phyloP scores from a whole-genome alignment of 192 early-diverging fungal genomes.

The Linderina pennispora region DNA sequence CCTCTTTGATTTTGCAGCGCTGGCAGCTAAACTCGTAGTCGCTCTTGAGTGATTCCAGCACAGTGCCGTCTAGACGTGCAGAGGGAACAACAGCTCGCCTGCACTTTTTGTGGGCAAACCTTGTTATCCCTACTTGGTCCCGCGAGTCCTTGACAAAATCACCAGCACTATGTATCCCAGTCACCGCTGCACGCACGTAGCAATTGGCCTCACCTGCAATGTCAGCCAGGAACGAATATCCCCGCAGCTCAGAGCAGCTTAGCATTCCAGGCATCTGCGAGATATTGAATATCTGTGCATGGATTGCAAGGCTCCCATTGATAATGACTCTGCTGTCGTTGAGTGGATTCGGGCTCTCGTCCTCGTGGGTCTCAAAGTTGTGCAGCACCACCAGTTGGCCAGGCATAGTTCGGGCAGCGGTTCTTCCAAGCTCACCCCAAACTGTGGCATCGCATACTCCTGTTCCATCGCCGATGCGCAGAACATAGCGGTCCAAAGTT shows the following conservation, averaged over 20 bases:
- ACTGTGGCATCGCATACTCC: constrained; percentile 32
- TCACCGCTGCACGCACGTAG: too few relatives aligned
- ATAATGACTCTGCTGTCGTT: constrained; percentile 24
- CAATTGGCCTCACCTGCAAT: constrained; percentile 8
- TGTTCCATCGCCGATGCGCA: constrained; percentile 30
- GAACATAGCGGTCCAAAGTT: constrained; percentile 14
- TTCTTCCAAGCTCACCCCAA: constrained; percentile 28
- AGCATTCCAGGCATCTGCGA: constrained; percentile 20
- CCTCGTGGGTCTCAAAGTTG: constrained; percentile 16
- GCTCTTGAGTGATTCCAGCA: constrained; percentile 14
- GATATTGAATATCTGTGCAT: constrained; percentile 11
- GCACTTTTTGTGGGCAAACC: constrained; percentile 19
- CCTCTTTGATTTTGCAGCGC: constrained; percentile 1
- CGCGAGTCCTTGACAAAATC: too few relatives aligned
- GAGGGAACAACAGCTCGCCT: constrained; percentile 3
- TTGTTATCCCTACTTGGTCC: constrained; percentile 19
- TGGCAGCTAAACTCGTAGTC: constrained; percentile 20
- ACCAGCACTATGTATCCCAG: too few relatives aligned
- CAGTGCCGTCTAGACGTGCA: background rate
- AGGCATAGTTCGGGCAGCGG: constrained; percentile 21
- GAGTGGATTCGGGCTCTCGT: too few relatives aligned
- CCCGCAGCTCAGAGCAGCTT: constrained; percentile 20
- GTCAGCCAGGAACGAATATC: constrained; percentile 7
- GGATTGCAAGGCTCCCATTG: constrained; percentile 23
- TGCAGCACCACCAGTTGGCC: constrained; percentile 37